Base-by-base conservation (phyloP, 2,329 filamentous ascomycete species). In the Coleophoma eucalyptorum region DNA sequence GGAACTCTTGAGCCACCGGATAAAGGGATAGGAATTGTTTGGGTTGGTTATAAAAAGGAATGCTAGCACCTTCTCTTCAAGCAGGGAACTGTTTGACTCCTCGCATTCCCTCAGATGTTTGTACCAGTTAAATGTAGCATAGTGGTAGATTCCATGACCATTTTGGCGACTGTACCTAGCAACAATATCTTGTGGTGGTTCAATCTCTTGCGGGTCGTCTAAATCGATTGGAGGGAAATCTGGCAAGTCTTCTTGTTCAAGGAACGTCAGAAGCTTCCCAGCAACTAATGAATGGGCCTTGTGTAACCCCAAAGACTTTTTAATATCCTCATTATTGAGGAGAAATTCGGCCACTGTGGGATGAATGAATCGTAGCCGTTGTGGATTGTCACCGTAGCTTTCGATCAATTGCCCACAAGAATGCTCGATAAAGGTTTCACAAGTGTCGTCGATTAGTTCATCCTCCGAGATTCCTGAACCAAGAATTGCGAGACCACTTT, bases 41-140 rank as follows among this genome's bases (percentile, higher is more conserved):
- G 21, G 21, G 21, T 7, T 26, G 4, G 21, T 26, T 26, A 26
- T 26, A 26, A 26, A 26, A 11, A 50, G 41, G 19, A 50, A 50
- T 19, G 12, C 26, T 21, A 50, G 19, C n/a, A 50, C 38, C 38
- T 42, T 18, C 13, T 44, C 33, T 32, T 45, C 41, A 10, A 44
- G 41, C 40, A 21, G 18, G 11, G 20, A 5, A 5, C 44, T 37
- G n/a, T 20, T n/a, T 35, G 41, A 18, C 18, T 37, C 21, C 18
- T 44, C 31, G 32, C 48, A 50, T 15, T 20, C n/a, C 18, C 45
- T 50, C 18, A 50, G 41, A 21, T 50, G 31, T 33, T 45, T 50
- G 20, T 45, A 50, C 48, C 48, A 50, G 37, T 50, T 50, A 11
- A 50, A 43, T 33, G 41, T 43, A 11, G 48, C 48, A 38, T 35